Percentiles rank a stretch among this genome's conserved stretches.
These are phyloP conservation scores for Eremochloa ophiuroides DNA, from an alignment of 176 grass and related monocot species.

Conservation along the genomic window DNA sequence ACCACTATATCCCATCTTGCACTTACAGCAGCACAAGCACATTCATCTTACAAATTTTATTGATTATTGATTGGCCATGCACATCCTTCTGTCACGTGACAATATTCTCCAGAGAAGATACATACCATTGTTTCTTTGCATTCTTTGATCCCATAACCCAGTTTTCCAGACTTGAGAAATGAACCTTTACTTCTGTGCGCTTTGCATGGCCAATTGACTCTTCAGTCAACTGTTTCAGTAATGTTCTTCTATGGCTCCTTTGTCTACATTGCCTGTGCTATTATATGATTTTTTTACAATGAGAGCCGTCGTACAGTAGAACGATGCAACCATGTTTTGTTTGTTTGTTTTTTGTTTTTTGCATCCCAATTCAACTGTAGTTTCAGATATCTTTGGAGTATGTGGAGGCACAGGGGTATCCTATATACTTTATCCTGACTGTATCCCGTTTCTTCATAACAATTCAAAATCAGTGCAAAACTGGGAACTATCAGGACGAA, in stretches of 20 bases:
- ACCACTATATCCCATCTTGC: too few species aligned
- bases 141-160: not conserved
- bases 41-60: too few species aligned
- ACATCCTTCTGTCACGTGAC: too few species aligned
- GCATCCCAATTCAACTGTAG: not conserved
- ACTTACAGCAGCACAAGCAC: too few species aligned
- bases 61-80: too few species aligned
- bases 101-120: too few species aligned
- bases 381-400: not conserved
- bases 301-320: not conserved
- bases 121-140: not conserved
- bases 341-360: not conserved
- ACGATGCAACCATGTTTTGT: not conserved
- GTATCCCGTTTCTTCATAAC: not conserved
- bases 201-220: not conserved
- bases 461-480: not conserved
- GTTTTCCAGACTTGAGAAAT: not conserved
- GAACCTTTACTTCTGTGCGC: not conserved
- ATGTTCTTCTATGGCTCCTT: not conserved
- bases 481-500: too few species aligned
- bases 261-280: not conserved
- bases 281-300: not conserved
- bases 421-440: not conserved
- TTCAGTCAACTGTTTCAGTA: not conserved
- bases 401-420: not conserved